A percentile compares a stretch with the other conserved stretches of the same genome.
phyloP scores from a whole-genome alignment of 352 stramenopile genomes.

The Phytophthora melonis region DNA sequence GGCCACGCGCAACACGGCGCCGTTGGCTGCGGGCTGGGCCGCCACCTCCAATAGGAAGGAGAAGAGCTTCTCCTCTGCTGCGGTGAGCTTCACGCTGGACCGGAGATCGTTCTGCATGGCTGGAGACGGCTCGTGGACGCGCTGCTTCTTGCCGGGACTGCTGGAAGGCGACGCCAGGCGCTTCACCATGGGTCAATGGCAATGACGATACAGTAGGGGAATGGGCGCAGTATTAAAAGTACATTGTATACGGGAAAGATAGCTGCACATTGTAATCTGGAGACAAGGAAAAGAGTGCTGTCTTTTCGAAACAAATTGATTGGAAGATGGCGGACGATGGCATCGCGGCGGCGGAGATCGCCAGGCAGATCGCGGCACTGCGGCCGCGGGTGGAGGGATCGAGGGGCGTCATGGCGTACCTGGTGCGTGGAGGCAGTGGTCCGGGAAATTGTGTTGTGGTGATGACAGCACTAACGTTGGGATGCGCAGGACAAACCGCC shows the following conservation, averaged over 20 bases:
- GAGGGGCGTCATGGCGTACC: conserved; percentile 60
- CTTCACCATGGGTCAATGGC: conserved; percentile 35
- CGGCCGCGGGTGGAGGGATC: conserved; percentile 42
- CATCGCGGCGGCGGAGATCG: conserved; percentile 44
- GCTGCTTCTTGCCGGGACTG: conserved; percentile 44
- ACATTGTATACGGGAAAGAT: too few species aligned
- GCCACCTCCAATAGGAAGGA: conserved; percentile 68
- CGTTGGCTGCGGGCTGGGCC: conserved; percentile 51
- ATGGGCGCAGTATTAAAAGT: too few species aligned
- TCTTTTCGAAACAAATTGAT: background rate
- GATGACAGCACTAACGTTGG: conserved; percentile 3
- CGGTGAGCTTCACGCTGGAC: conserved; percentile 47
- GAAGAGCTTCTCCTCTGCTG: conserved; percentile 68
- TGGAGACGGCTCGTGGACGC: conserved; percentile 3
- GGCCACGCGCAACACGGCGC: conserved; percentile 93
- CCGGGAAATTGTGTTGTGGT: background rate
- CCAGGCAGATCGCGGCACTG: conserved; percentile 49
- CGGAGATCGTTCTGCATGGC: conserved; percentile 17
- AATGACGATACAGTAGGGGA: too few species aligned
- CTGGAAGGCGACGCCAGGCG: conserved; percentile 23
- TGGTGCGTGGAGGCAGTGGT: conserved; percentile 37
- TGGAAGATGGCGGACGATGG: conserved; percentile 31
- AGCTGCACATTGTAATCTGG: too few species aligned
- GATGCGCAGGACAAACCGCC: conserved; percentile 30
- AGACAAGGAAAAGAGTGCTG: too few species aligned